These are phyloP conservation scores for Neofusicoccum laricinum DNA, from an alignment of 2,329 filamentous ascomycete genomes.

Conservation along the genomic window DNA sequence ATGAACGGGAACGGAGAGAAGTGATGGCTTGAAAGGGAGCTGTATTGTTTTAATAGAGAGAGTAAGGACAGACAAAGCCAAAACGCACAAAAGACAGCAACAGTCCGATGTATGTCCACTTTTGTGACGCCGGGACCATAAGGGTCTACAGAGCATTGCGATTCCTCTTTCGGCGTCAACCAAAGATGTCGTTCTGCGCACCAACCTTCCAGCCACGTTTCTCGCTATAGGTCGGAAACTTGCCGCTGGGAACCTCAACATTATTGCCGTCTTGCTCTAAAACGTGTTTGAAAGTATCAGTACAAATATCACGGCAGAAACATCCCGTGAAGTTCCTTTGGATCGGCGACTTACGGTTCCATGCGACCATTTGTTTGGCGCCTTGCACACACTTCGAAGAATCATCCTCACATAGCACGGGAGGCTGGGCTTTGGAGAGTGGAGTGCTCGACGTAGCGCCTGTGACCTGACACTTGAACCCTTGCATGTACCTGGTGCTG, in stretches of 20 bases:
- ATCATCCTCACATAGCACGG: conserved; percentile 44
- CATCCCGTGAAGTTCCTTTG: not conserved
- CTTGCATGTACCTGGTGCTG: conserved; percentile 45
- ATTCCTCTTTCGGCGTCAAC: too few species aligned
- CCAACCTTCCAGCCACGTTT: conserved; percentile 27
- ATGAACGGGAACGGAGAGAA: too few species aligned
- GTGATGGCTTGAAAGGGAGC: too few species aligned
- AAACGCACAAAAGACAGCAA: too few species aligned
- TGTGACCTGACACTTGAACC: conserved; percentile 49
- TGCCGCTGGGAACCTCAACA: conserved; percentile 20
- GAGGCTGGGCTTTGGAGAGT: conserved; percentile 41
- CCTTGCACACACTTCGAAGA: conserved; percentile 44
- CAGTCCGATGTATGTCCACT: too few species aligned
- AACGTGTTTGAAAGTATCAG: not conserved
- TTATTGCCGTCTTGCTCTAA: conserved; percentile 24
- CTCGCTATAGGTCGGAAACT: conserved; percentile 25
- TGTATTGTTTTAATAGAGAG: too few species aligned
- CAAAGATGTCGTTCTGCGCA: conserved; percentile 28
- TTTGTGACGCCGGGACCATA: too few species aligned
- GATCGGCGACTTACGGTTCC: conserved; percentile 33
- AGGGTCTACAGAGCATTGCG: too few species aligned
- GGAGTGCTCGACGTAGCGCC: conserved; percentile 40
- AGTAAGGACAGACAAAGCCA: too few species aligned
- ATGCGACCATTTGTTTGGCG: conserved; percentile 52
- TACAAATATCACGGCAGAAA: not conserved